Base-by-base conservation (phyloP, 352 stramenopile genomes). In the Globisporangium abappressorium region DNA sequence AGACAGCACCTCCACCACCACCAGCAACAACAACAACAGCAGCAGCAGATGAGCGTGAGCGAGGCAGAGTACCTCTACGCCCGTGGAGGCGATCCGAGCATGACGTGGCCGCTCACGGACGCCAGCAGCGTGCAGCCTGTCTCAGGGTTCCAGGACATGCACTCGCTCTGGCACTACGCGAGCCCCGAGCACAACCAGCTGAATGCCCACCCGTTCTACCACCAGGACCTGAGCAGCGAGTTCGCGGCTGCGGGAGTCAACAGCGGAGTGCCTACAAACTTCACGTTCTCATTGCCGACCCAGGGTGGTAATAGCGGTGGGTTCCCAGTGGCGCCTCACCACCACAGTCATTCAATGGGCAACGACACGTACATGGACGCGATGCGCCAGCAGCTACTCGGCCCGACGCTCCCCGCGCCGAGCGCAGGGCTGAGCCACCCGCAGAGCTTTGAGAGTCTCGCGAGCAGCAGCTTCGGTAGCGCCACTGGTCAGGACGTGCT, bases 151-250 rank as follows among this genome's bases (percentile, higher is more conserved):
- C 66, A 66, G 14, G 53, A 76, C 18, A 75, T 74, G 49, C 70
- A 64, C 8, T 56, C 68, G 8, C 51, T 76, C 36, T 85, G 78
- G 78, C 65, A 62, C 15, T 74, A 70, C 46, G 78, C 67, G 51
- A 66, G 71, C 6, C 63, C 73, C 9, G 62, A 72, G n/a, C 70
- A 71, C 14, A 64, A 64, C 11, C 55, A 68, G 24, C 58, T 65
- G 22, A 38, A 68, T 24, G 49, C 69, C 57, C 68, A 68, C 20
- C 73, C 76, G 28, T 73, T 74, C 36, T 76, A 76, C 47, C 67
- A 72, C 12, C 59, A 67, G 33, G 76, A 68, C 36, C 54, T 71
- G 20, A 65, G 55, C 26, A 69, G 36, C 36, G 63, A 62, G 61
- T 68, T 61, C 69, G 68, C 43, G 63, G 28, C 55, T 0, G 6